A percentile compares a stretch with the other conserved stretches of the same genome.
Evolutionary conservation across 192 early-diverging fungal species (phyloP).

Genomic region (Coemansia sp.): DNA sequence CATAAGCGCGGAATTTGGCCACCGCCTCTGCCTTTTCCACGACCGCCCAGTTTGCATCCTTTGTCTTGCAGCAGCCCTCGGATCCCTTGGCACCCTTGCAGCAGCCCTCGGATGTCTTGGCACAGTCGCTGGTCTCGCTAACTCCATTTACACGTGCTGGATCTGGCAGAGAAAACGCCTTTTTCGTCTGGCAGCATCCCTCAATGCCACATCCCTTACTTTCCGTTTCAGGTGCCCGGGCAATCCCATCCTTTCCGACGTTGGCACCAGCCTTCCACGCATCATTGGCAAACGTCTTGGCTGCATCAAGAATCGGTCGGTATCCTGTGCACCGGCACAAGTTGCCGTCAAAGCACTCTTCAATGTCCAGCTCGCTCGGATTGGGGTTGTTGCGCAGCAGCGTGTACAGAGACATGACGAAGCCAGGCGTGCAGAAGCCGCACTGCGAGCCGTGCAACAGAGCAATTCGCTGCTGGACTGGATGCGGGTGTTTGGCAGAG

Average conservation of each 20-base stretch:
- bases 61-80: neutral
- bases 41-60: conserved; percentile 22
- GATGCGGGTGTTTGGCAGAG: conserved; percentile 64
- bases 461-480: conserved; percentile 74
- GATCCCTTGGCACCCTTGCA: conserved; percentile 7
- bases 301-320: conserved; percentile 81
- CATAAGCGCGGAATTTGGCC: conserved; percentile 60
- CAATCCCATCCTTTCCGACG: conserved; percentile 16
- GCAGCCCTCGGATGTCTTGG: conserved; percentile 7
- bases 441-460: conserved; percentile 80
- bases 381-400: conserved; percentile 69
- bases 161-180: conserved; percentile 20
- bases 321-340: conserved; percentile 92
- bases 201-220: conserved; percentile 48
- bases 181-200: conserved; percentile 55
- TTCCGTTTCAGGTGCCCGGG: conserved; percentile 16
- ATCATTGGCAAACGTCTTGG: conserved; percentile 63
- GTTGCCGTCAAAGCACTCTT: conserved; percentile 85
- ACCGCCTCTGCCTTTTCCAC: conserved; percentile 36
- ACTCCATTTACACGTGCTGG: conserved; percentile 12
- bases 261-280: conserved; percentile 44
- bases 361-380: conserved; percentile 70
- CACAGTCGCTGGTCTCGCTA: neutral
- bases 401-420: conserved; percentile 85
- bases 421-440: conserved; percentile 90